Conservation (phyloP, 306 rosid species). For the Begonia loranthoides region DNA sequence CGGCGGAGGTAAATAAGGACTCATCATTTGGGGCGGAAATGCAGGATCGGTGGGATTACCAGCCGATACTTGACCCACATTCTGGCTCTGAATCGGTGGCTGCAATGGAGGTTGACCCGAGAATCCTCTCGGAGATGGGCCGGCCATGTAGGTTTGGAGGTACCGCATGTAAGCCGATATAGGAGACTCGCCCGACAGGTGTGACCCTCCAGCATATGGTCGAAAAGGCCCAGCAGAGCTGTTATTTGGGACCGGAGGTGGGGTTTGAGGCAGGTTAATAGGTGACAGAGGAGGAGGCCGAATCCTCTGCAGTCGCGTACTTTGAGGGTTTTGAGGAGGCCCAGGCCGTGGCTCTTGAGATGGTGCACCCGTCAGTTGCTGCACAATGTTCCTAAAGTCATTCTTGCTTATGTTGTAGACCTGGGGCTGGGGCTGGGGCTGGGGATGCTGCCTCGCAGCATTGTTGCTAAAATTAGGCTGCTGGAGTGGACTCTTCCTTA, state of each 20-base stretch:
- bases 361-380: slow-evolving; percentile 93
- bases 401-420: slow-evolving; percentile 95
- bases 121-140: slow-evolving; percentile 45
- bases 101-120: slow-evolving; percentile 23
- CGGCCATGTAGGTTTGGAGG: slow-evolving; percentile 66
- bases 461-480: slow-evolving; percentile 63
- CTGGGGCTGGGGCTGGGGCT: slow-evolving; percentile 97
- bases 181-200: slow-evolving; percentile 73
- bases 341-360: slow-evolving; percentile 58
- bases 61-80: slow-evolving; percentile 19
- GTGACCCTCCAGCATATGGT: slow-evolving; percentile 7
- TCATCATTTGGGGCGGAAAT: slow-evolving; percentile 23
- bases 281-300: slow-evolving; percentile 90
- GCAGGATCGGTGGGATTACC: slow-evolving; percentile 45
- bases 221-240: slow-evolving; percentile 33
- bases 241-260: slow-evolving; percentile 33
- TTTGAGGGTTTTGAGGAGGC: slow-evolving; percentile 74
- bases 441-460: slow-evolving; percentile 74
- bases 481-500: slow-evolving; percentile 80
- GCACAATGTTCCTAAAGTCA: slow-evolving; percentile 83
- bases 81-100: slow-evolving; percentile 17
- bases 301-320: slow-evolving; percentile 72
- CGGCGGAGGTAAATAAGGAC: slow-evolving; percentile 37
- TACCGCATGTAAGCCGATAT: slow-evolving; percentile 87
- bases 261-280: slow-evolving; percentile 41